phyloP scores from a whole-genome alignment of 306 rosid species.

The Hippophae tibetana region DNA sequence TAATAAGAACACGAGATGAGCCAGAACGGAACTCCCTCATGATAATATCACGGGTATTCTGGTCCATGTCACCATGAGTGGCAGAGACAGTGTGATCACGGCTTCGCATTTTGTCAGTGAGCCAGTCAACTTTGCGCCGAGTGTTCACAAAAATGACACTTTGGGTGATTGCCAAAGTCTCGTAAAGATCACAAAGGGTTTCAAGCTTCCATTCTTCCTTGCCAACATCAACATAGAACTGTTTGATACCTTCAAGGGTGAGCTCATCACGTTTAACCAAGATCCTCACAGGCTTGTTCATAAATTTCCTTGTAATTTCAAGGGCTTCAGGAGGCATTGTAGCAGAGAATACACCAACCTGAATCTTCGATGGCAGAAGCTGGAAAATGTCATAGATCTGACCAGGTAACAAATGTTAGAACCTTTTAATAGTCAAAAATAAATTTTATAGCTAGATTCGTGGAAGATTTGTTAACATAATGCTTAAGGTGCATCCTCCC shows the following conservation, averaged over 20 bases:
- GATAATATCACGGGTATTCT: conserved; percentile 83
- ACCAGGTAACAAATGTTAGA: conserved; percentile 13
- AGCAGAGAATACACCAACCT: conserved; percentile 94
- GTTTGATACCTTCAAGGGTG: conserved; percentile 95
- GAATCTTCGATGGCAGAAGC: conserved; percentile 80
- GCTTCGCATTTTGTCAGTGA: conserved; percentile 87
- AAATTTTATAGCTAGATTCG: no score
- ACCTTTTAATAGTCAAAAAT: background rate
- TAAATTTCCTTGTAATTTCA: conserved; percentile 92
- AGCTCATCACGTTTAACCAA: conserved; percentile 90
- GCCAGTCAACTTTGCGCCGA: conserved; percentile 97
- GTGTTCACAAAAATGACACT: conserved; percentile 92
- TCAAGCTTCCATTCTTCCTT: conserved; percentile 97
- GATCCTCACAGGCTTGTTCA: conserved; percentile 92
- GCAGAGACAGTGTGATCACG: conserved; percentile 90
- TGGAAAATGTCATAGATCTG: conserved; percentile 96
- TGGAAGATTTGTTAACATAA: no score
- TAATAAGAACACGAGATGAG: conserved; percentile 85
- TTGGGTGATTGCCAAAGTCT: conserved; percentile 86
- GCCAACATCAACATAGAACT: conserved; percentile 77
- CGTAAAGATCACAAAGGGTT: conserved; percentile 82
- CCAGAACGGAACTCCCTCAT: conserved; percentile 97
- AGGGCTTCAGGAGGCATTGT: conserved; percentile 99
- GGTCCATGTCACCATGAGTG: conserved; percentile 99
- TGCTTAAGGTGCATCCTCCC: no score